Base-by-base conservation (phyloP, 805 yeast genomes). In the Ogataea corticis region DNA sequence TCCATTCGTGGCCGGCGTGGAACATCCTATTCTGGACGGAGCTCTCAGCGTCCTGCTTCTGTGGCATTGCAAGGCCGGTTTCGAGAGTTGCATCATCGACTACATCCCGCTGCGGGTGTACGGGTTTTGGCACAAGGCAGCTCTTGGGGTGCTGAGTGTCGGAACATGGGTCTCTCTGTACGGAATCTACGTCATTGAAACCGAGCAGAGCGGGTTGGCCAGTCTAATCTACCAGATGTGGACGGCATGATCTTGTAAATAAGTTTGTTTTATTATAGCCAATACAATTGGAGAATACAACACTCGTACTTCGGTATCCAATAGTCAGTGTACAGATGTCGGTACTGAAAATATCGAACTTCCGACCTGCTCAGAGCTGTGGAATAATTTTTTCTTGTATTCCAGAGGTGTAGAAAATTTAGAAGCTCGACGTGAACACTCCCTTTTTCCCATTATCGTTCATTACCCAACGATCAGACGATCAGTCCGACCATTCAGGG, bases 21-120 rank as follows among this genome's bases (percentile, higher is more conserved):
- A 78, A 18, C 67, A 80, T 51, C 72, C 83, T 4, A 85, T 96
- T 11, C 70, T 83, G 17, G 99, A 94, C 68, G 79, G 95, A 5
- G 60, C 80, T 1, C 76, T 89, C 55, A 79, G 87, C 18, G 68
- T 83, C 23, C 69, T 83, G 29, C 66, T 89, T 41, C 68, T 92
- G 57, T 77, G 83, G 48, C 98, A 94, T 70, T 76, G 85, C 45
- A 88, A 85, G 67, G 79, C 85, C 56, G 99, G 98, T 11, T 80
- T 94, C 69, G 85, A 85, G 67, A 75, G 95, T 37, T 92, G 97
- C 73, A 90, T 94, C 60, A 83, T 83, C 48, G 99, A 92, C 69
- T 94, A 92, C 70, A 84, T 92, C 45, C 97, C 97, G 33, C 69
- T 73, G 62, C 79, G 99, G 65, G 87, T 83, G 18, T 94, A 84